Base-by-base conservation (phyloP, 768 basidiomycete species). In the Clavulina sp. region DNA sequence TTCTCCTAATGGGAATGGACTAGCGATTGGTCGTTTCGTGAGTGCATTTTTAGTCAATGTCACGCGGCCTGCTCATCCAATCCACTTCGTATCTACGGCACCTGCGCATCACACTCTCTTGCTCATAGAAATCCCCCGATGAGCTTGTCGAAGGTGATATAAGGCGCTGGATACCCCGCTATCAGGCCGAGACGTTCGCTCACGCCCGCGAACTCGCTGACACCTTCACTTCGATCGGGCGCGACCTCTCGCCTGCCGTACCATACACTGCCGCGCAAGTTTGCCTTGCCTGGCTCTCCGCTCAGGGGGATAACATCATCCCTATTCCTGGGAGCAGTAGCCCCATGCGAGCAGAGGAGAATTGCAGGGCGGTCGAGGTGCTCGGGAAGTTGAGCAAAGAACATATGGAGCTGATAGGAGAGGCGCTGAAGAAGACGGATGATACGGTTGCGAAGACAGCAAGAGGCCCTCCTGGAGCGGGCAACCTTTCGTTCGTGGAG, bases 101-200 rank as follows among this genome's bases (percentile, higher is more conserved):
- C n/a, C n/a, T n/a, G n/a, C n/a, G n/a, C n/a, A n/a, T n/a, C n/a
- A n/a, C n/a, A n/a, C n/a, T 2, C 19, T 31, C 32, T 34, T 4
- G 19, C 23, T n/a, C n/a, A n/a, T 57, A 49, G 49, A 41, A 50
- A 38, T 54, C 55, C 21, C 58, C 54, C 0, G 59, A 54, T 19
- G 65, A 65, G 44, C 59, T 68, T 43, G 51, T 57, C 2, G 60
- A 57, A 4, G 60, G 49, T 21, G 66, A 69, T 52, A 43, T 62
- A 41, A 52, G 66, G 4, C 51, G 59, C 1, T 52, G 51, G 2
- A 52, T 64, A 38, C 68, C 67, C 4, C 64, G 65, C 48, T 68
- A 65, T 53, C 67, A 66, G 4, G 60, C 62, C 47, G 65, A 68
- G 55, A 71, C 69, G 60, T 73, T 72, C 60, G 71, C 71, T 3